Evolutionary conservation across 2,329 filamentous ascomycete species (phyloP).

Genomic region (Fonsecaea multimorphosa): DNA sequence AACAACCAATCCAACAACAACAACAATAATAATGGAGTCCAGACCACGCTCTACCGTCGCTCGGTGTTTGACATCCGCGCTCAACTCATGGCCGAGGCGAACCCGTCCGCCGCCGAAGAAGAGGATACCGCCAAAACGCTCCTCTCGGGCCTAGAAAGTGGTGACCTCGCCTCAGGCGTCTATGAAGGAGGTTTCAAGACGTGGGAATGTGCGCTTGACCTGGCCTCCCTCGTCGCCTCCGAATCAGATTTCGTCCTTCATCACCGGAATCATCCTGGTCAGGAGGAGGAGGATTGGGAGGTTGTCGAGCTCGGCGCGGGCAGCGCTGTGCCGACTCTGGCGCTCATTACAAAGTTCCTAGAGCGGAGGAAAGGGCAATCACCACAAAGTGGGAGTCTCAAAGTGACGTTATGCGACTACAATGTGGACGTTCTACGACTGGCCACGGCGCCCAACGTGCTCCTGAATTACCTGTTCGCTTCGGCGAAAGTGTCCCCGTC

Average conservation of each 20-base stretch:
- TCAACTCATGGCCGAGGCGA: slow-evolving; percentile 66
- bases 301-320: slow-evolving; percentile 64
- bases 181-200: slow-evolving; percentile 74
- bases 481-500: neutral
- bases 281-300: slow-evolving; percentile 48
- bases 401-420: slow-evolving; percentile 67
- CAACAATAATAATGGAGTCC: neutral
- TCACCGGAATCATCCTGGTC: too few species aligned
- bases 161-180: slow-evolving; percentile 61
- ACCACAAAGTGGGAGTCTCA: slow-evolving; percentile 42
- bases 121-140: slow-evolving; percentile 48
- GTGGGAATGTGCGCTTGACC: slow-evolving; percentile 69
- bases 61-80: slow-evolving; percentile 69
- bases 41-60: slow-evolving; percentile 48
- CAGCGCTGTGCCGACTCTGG: slow-evolving; percentile 64
- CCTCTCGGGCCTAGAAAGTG: slow-evolving; percentile 57
- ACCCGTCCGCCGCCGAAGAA: slow-evolving; percentile 43
- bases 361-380: slow-evolving; percentile 42
- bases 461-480: slow-evolving; percentile 56
- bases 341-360: slow-evolving; percentile 61
- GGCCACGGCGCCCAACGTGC: slow-evolving; percentile 65
- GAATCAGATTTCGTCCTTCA: neutral
- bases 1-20: neutral
- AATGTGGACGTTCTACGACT: slow-evolving; percentile 66
- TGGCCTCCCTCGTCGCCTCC: slow-evolving; percentile 48